Evolutionary conservation across 2,329 filamentous ascomycete genomes (phyloP).

Genomic region (Thelonectria discophora): DNA sequence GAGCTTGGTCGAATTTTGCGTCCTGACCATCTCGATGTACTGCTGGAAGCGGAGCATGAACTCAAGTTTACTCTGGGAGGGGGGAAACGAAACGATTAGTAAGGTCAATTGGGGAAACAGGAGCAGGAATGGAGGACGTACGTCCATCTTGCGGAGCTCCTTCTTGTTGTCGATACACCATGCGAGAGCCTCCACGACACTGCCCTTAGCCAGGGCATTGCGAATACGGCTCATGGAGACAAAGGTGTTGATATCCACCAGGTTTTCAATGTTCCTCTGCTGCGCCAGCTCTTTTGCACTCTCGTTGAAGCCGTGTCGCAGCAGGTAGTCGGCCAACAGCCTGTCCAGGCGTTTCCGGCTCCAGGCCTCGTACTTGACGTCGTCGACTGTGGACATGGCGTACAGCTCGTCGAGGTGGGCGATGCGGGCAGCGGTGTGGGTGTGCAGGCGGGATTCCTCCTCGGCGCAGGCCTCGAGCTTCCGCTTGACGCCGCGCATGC

Average conservation of each 20-base stretch:
- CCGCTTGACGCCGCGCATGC: conserved; percentile 86
- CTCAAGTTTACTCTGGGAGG: conserved; percentile 78
- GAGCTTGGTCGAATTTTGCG: conserved; percentile 68
- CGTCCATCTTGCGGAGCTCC: conserved; percentile 86
- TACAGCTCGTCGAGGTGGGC: conserved; percentile 84
- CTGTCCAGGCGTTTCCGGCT: conserved; percentile 82
- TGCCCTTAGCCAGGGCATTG: conserved; percentile 73
- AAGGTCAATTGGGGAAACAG: neutral
- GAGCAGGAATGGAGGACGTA: conserved; percentile 49
- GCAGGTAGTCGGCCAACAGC: conserved; percentile 89
- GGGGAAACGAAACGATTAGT: conserved; percentile 13
- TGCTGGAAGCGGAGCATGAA: conserved; percentile 94
- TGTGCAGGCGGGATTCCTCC: conserved; percentile 81
- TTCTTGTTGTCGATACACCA: conserved; percentile 97
- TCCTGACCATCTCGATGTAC: conserved; percentile 89
- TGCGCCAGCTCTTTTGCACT: conserved; percentile 79
- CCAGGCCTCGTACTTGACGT: conserved; percentile 95
- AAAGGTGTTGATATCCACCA: conserved; percentile 92
- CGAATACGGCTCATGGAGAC: conserved; percentile 82
- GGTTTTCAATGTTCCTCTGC: conserved; percentile 78
- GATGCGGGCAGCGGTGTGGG: conserved; percentile 78
- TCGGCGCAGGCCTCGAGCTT: conserved; percentile 82
- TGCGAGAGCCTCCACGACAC: conserved; percentile 79
- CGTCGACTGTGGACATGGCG: conserved; percentile 80
- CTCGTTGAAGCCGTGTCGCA: conserved; percentile 82